phyloP scores from a whole-genome alignment of 495 filamentous ascomycete species.

The Xylaria sp. region DNA sequence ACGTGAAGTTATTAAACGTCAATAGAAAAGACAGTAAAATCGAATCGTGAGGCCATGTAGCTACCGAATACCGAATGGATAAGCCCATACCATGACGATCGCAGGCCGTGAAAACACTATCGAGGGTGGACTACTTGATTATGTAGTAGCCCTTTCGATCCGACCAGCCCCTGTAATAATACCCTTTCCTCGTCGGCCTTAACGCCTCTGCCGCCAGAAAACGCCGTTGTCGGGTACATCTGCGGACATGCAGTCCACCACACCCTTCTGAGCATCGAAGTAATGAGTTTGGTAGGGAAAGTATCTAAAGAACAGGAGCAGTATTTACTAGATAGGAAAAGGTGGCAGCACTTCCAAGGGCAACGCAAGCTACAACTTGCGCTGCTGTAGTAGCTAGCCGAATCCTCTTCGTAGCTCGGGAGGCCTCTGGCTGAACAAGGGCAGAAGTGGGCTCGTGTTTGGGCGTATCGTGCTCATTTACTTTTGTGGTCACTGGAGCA shows the following conservation, averaged over 20 bases:
- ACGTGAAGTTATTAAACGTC: conserved; percentile 14
- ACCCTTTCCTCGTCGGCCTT: not conserved
- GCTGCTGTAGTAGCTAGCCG: conserved; percentile 33
- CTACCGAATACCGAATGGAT: not conserved
- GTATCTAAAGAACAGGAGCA: conserved; percentile 36
- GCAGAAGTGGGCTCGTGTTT: not conserved
- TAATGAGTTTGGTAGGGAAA: not conserved
- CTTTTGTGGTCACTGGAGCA: not conserved
- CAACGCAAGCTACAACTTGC: conserved; percentile 41
- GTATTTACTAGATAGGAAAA: conserved; percentile 45
- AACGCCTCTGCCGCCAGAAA: not conserved
- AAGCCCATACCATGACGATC: not conserved
- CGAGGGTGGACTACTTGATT: not conserved
- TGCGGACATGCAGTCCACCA: not conserved
- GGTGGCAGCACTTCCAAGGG: conserved; percentile 41
- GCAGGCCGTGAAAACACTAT: not conserved
- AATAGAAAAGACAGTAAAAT: conserved; percentile 7
- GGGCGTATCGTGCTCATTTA: not conserved
- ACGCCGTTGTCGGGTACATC: conserved; percentile 4
- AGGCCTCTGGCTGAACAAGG: not conserved
- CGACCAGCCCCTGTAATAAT: not conserved
- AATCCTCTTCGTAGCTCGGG: conserved; percentile 38
- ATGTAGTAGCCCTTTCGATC: not conserved
- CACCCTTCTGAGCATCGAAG: not conserved
- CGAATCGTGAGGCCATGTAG: conserved; percentile 8